Evolutionary conservation across 2,329 filamentous ascomycete genomes (phyloP).

Genomic region (Ceratocystis colombiana): DNA sequence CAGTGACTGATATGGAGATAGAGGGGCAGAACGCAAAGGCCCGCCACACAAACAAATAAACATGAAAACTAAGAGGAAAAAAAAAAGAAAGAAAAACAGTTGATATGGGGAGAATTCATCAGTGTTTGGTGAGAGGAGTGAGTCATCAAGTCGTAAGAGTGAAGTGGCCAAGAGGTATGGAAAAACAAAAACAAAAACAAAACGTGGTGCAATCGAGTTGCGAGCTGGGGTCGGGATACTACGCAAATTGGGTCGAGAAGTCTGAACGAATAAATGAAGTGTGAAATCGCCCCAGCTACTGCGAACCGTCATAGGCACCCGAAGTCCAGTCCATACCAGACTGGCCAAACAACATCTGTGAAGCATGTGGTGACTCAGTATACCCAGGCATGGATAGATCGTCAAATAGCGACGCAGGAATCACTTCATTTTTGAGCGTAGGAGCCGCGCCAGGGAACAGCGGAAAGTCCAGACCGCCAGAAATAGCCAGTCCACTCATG

Average conservation of each 20-base stretch:
- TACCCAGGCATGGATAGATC: slow-evolving; percentile 43
- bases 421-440: slow-evolving; percentile 32
- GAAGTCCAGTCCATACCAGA: slow-evolving; percentile 36
- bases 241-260: neutral
- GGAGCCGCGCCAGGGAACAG: slow-evolving; percentile 41
- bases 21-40: neutral
- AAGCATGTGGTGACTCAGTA: slow-evolving; percentile 42
- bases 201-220: neutral
- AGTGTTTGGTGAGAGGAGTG: neutral
- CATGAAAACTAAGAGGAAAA: slow-evolving; percentile 16
- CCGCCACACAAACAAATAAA: neutral
- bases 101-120: neutral
- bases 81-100: neutral
- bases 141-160: slow-evolving; percentile 16
- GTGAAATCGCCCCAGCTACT: slow-evolving; percentile 28
- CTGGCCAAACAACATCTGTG: slow-evolving; percentile 41
- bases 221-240: neutral
- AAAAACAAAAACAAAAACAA: neutral
- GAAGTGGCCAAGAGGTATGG: neutral
- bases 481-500: slow-evolving; percentile 31
- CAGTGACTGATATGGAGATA: slow-evolving; percentile 15
- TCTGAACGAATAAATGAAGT: neutral
- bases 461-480: slow-evolving; percentile 51
- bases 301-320: slow-evolving; percentile 31
- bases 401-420: slow-evolving; percentile 41